Evolutionary conservation across 352 stramenopile genomes (phyloP).

Genomic region (Globisporangium lucens): DNA sequence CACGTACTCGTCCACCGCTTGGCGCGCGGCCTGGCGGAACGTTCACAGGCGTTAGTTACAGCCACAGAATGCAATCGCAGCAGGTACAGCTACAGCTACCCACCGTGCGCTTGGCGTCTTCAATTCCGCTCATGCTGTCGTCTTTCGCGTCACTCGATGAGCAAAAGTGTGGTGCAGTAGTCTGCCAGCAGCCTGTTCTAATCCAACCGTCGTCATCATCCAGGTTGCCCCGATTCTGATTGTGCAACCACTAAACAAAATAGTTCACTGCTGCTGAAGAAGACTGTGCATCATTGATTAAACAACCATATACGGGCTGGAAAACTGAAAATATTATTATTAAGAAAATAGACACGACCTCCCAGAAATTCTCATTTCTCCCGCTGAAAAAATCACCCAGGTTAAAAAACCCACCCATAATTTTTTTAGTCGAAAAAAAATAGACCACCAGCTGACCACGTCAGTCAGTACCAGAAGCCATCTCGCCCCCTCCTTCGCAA

Average conservation of each 20-base stretch:
- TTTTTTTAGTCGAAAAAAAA: conserved; percentile 1
- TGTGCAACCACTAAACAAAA: not conserved
- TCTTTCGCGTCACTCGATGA: not conserved
- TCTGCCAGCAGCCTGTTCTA: not conserved
- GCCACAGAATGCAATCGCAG: not conserved
- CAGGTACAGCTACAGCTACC: not conserved
- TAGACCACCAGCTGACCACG: conserved; percentile 1
- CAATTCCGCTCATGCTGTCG: conserved; percentile 40
- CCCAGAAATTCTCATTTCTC: too few species aligned
- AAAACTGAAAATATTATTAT: too few species aligned
- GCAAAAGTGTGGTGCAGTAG: not conserved
- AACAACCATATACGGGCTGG: not conserved
- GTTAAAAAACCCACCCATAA: not conserved
- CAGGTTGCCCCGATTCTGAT: not conserved
- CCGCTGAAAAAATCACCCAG: not conserved
- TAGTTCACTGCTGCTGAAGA: not conserved
- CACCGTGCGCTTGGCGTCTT: conserved; percentile 76
- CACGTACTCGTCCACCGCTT: conserved; percentile 92
- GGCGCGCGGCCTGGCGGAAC: conserved; percentile 60
- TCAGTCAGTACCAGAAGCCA: conserved; percentile 7
- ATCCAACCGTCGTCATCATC: not conserved
- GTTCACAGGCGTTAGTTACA: not conserved
- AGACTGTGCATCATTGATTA: not conserved
- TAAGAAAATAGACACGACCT: not conserved
- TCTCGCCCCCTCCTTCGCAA: not conserved